Percentiles rank a stretch among this genome's conserved stretches.
Evolutionary conservation across 2,329 filamentous ascomycete species (phyloP).

Genomic region (Esteya vermicola): DNA sequence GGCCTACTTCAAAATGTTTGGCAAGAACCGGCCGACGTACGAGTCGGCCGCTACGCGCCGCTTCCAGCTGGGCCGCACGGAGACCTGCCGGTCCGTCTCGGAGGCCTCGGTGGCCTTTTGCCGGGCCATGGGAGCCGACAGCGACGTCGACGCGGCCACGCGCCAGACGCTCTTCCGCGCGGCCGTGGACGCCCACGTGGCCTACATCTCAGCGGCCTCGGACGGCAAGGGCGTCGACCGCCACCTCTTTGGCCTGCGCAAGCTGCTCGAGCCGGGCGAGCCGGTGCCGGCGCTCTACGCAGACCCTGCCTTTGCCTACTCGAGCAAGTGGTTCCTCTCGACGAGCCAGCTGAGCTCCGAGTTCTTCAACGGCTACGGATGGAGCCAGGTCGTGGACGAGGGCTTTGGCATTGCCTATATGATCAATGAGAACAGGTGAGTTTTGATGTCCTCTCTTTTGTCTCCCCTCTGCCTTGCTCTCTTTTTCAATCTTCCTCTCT

Average conservation of each 20-base stretch:
- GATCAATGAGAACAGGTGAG: conserved; percentile 94
- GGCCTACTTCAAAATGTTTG: conserved; percentile 98
- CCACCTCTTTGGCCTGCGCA: conserved; percentile 95
- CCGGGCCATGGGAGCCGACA: conserved; percentile 57
- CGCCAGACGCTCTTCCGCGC: conserved; percentile 65
- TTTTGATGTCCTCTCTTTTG: conserved; percentile 2
- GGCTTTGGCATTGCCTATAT: conserved; percentile 98
- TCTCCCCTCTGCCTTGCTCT: neutral
- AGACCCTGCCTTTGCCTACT: conserved; percentile 78
- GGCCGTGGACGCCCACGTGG: conserved; percentile 67
- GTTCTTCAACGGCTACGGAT: conserved; percentile 98
- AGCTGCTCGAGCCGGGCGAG: conserved; percentile 68
- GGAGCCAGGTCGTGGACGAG: conserved; percentile 92
- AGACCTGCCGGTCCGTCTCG: conserved; percentile 85
- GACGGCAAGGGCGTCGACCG: conserved; percentile 91
- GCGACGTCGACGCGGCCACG: conserved; percentile 27
- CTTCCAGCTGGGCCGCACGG: conserved; percentile 92
- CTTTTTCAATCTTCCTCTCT: neutral
- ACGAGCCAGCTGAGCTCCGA: conserved; percentile 85
- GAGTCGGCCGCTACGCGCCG: conserved; percentile 89
- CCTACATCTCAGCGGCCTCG: conserved; percentile 80
- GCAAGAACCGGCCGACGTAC: conserved; percentile 93
- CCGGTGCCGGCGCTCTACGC: conserved; percentile 70
- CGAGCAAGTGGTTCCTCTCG: conserved; percentile 75
- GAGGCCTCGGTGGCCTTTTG: conserved; percentile 89